Evolutionary conservation across 495 filamentous ascomycete species (phyloP), one percentile per base, ranked within the genome.

Genomic region (Glarea lozoyensis): DNA sequence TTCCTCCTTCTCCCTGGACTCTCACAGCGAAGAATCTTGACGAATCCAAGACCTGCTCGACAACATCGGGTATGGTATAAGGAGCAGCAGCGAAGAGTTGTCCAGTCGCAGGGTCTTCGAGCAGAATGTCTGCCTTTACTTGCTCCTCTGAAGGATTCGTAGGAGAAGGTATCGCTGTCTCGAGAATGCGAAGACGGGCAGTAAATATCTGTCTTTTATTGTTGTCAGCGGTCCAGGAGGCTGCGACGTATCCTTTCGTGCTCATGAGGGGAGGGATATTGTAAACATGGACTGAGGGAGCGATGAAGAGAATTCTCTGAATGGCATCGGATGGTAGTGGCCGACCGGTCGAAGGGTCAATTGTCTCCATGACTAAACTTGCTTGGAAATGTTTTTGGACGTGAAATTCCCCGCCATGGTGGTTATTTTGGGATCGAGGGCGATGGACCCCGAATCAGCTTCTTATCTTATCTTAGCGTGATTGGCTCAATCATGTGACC

Each of bases 41-140:
- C 53, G 72, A 79, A 56, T 92, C 86, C 34, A 79, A 60, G 18
- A 82, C 80, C 43, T 86, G 73, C 60, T 86, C 79, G 24, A 92
- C 84, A 2, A 70, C 62, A 10, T 60, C 60, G 2, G 64, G 44
- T 32, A 58, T 58, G 4, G 69, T 75, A 59, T 89, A 89, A 3
- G 86, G 86, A 5, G 80, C 80, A 10, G 83, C 85, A 22, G 86
- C 86, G 62, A 92, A 90, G 23, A 90, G 69, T 35, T 78, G 65
- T n/a, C 79, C 82, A 1, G 64, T 79, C 21, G 62, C 57, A 2
- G 76, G 64, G 60, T 89, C 84, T 55, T 89, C 85, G 42, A 92
- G 75, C 15, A 87, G 61, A 48, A 89, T 73, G 55, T 86, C 81
- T 7, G 76, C 74, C 53, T 76, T 78, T 13, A 89, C 62, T 25